Conservation (phyloP, 129 eudicot genomes). For the Lactuca sativa region DNA sequence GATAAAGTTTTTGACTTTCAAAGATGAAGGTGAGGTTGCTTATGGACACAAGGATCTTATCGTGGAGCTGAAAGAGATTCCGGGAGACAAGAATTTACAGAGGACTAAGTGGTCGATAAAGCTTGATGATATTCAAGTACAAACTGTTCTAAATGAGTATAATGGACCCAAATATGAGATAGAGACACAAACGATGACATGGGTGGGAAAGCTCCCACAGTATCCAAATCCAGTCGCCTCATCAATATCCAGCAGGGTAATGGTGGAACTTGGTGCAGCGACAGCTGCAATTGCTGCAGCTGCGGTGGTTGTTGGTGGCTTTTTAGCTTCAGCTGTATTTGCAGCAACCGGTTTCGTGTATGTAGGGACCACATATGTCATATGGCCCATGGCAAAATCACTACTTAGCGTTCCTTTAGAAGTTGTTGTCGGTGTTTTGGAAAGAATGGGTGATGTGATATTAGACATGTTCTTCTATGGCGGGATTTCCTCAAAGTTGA, state of each 20-base stretch:
- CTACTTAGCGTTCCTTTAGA: constrained; percentile 43
- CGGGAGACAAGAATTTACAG: constrained; percentile 79
- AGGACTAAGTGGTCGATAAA: constrained; percentile 77
- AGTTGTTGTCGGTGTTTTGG: constrained; percentile 44
- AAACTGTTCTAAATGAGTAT: constrained; percentile 52
- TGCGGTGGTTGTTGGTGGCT: constrained; percentile 67
- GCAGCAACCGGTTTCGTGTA: constrained; percentile 65
- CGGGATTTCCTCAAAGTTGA: constrained; percentile 45
- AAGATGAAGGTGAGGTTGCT: constrained; percentile 43
- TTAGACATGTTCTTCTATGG: constrained; percentile 54
- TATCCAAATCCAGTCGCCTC: constrained; percentile 82
- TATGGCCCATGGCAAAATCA: constrained; percentile 68
- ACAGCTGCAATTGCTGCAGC: constrained; percentile 74
- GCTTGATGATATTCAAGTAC: constrained; percentile 49
- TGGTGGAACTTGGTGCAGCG: constrained; percentile 77
- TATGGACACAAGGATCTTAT: constrained; percentile 47
- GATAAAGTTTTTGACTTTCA: constrained; percentile 58
- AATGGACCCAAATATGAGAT: constrained; percentile 72
- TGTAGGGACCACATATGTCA: constrained; percentile 48
- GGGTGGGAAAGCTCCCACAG: constrained; percentile 61
- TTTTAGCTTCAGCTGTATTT: constrained; percentile 71
- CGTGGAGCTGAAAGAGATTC: constrained; percentile 78
- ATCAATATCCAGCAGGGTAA: constrained; percentile 73
- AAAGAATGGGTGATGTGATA: constrained; percentile 48
- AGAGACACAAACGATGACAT: constrained; percentile 68